Base-by-base conservation (phyloP, 495 filamentous ascomycete genomes). In the Xylaria longipes region DNA sequence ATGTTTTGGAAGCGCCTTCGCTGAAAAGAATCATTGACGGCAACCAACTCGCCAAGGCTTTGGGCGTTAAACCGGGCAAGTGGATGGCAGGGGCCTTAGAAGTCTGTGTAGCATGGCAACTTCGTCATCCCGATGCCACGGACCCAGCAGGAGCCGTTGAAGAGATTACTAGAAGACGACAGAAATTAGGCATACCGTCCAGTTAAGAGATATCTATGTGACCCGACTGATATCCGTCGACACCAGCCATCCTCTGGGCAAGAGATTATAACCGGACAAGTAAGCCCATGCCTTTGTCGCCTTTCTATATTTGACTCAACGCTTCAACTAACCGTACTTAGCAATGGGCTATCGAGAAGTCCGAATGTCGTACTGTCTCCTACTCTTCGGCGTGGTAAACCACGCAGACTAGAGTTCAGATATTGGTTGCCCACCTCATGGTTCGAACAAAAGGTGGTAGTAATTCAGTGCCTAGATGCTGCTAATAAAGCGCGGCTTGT, bases 71-170 rank as follows among this genome's bases (percentile, higher is more conserved):
- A 72, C 88, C 89, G 2, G 96, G 96, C 7, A 89, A 84, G 17
- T 98, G 95, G 95, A 89, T 94, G 86, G 87, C 87, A 70, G 82
- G 82, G 68, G 94, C 93, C 17, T 76, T 96, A 56, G 89, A 92
- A 9, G 81, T 91, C 20, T 89, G 90, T 37, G 85, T 96, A 78
- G 88, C 89, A 68, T 98, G 94, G 93, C 97, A 98, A 82, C 83
- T 98, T 35, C 84, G 91, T 39, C 88, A 98, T 77, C 93, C 94
- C 3, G 87, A 87, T 3, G 81, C 80, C 8, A 84, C 82, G 7
- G 89, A 92, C 65, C 85, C 89, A 22, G 78, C 84, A 8, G 87
- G 84, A 27, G 93, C 86, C 6, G 83, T 97, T 70, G 88, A 93
- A 71, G 89, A 91, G 75, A 85, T 96, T 22, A 70, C 78, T 50